Base-by-base conservation (phyloP, 192 early-diverging fungal species). In the Entomortierella beljakovae region DNA sequence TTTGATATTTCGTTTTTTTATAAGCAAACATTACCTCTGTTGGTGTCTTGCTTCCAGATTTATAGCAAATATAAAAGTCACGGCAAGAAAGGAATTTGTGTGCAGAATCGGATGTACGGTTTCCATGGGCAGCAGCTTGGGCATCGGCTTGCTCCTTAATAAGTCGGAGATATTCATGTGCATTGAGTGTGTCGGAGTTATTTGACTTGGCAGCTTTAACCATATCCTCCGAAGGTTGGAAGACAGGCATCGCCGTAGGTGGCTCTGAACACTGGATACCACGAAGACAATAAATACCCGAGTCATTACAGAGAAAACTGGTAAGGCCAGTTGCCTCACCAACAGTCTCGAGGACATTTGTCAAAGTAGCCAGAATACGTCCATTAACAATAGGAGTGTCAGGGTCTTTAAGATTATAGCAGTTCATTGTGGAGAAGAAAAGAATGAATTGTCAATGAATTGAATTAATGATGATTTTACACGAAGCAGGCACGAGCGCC, bases 41-140 rank as follows among this genome's bases (percentile, higher is more conserved):
- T 1, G 85, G 85, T 1, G 81, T 81, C 2, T 61, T 68, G 48
- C 61, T 70, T 11, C 62, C 54, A 11, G 48, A 56, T 29, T 53
- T 68, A 35, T 87, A 87, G 0, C 71, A 74, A n/a, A 80, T 50
- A 53, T 84, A 81, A 80, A 83, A 87, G 32, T 87, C 83, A 32
- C 80, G 81, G 22, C 80, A 84, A 13, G 70, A 70, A 2, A 71
- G 57, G 53, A 81, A 83, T 0, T 28, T n/a, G 31, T 72, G 61
- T 32, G 60, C 49, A 16, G 15, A 0, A 43, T 20, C 11, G 1
- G 18, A 18, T n/a, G 43, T 0, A 6, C 29, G 34, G 22, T 28
- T 46, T n/a, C 57, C 61, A 43, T 13, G 60, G 51, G 33, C 13
- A 40, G 64, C 57, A 40, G 64, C 57, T 16, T 58, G 43, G 0